Evolutionary conservation across 148 eudicot species (phyloP), one percentile per base, ranked within the genome.

Genomic region (Dysphania ambrosioides): DNA sequence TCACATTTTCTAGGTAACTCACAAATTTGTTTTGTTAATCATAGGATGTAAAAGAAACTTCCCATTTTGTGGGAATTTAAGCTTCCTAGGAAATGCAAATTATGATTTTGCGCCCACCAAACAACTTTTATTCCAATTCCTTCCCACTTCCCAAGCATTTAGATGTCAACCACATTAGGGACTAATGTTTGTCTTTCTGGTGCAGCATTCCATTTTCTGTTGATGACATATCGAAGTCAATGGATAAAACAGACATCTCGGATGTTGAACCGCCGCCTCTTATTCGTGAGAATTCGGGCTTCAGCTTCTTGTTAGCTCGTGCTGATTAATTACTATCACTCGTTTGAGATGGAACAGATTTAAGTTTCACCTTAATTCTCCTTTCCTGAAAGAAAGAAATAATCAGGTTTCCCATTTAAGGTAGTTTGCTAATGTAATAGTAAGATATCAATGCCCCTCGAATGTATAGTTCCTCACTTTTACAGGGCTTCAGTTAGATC

Each of bases 181-280:
- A 10, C 70, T 70, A 42, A 41, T 72, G 53, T 72, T 13, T 68
- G 13, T 49, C 42, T 30, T 36, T 75, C 24, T 72, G 30, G 2
- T 86, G 88, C 96, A 95, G 99, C 89, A 95, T 95, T 80, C 99
- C 97, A 0, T 95, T 95, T 77, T 92, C 96, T 32, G 96, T 90
- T 64, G 97, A 90, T 75, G 99, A 95, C 79, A 87, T 95, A 83
- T 92, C 99, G 5, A 95, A 88, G 79, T 90, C 97, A n/a, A 95
- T 92, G 96, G 89, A 88, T 70, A 93, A 87, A 75, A 89, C 90
- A 70, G 94, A 92, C 68, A 81, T 95, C 66, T 68, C 90, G 1
- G 96, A 92, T 51, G 68, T 95, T 11, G 91, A 86, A 78, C 94
- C 99, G 36, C 99, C 99, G 1, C 80, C 84, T 57, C 85, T 78